Conservation (phyloP, 257 asterid genomes). For the Scutellaria minor region DNA sequence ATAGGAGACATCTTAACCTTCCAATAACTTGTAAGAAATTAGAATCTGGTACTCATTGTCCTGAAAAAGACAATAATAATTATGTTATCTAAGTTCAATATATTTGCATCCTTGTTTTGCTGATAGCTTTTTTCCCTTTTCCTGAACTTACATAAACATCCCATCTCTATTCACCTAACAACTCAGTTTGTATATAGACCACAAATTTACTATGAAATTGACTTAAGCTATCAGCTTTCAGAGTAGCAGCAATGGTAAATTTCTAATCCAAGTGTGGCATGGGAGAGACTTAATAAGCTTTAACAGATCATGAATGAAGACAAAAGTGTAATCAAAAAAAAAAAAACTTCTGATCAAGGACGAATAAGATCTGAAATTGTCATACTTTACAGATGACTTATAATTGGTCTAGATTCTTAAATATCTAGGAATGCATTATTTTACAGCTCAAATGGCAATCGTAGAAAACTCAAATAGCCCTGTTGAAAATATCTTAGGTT, state of each 20-base stretch:
- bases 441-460: not conserved
- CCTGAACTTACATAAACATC: not conserved
- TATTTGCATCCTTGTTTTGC: slow-evolving; percentile 17
- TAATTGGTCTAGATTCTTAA: slow-evolving; percentile 16
- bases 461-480: slow-evolving; percentile 1
- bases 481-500: not conserved
- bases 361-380: slow-evolving; percentile 1
- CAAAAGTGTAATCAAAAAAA: slow-evolving; percentile 3
- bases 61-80: not conserved
- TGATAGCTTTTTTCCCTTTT: not conserved
- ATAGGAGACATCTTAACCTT: slow-evolving; percentile 12
- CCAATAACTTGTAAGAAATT: not conserved
- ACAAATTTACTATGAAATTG: slow-evolving; percentile 3
- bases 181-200: not conserved
- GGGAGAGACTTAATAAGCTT: not conserved
- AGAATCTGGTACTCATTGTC: not conserved
- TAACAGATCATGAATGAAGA: slow-evolving; percentile 16
- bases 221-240: not conserved
- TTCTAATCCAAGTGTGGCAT: not conserved
- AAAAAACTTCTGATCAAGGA: slow-evolving; percentile 22
- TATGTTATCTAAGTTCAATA: not conserved
- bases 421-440: slow-evolving; percentile 6
- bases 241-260: slow-evolving; percentile 11
- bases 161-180: not conserved
- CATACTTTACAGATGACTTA: slow-evolving; percentile 10